Evolutionary conservation across 1,284 basidiomycete genomes (phyloP), one percentile per base, ranked within the genome.

Genomic region (Cryptococcus hybrid): DNA sequence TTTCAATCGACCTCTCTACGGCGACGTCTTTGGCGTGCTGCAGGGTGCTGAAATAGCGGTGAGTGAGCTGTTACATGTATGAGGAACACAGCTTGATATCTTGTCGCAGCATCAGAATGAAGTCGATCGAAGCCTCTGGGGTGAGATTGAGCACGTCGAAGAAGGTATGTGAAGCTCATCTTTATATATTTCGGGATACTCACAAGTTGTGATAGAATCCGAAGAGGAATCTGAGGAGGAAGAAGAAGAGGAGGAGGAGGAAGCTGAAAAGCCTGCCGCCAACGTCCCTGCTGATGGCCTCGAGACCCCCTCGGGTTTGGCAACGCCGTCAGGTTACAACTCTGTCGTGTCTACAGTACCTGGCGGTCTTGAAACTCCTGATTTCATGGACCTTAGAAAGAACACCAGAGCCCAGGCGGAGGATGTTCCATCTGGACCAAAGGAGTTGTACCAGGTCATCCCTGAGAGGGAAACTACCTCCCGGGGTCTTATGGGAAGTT

Each of bases 301-400:
- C 90, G 47, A 18, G 90, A 94, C 97, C 94, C 13, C 94, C 0
- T 92, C 91, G 0, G 93, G 93, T 5, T 76, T 95, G 65, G 92
- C 90, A 69, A 96, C 93, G 37, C 93, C 93, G 0, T 94, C 91
- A 0, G 95, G 95, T 5, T 87, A 95, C 82, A 84, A 91, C 45
- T 92, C 90, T 54, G 92, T 97, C 46, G 88, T 94, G 3, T 96
- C 93, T 5, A 97, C 93, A 12, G 90, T 97, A 2, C 91, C 92
- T 9, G 92, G 91, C 18, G 95, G 95, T 0, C 82, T 99, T 60
- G 94, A 98, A 77, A 99, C 95, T 7, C 96, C 96, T 7, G 94
- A 95, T 76, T 98, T 97, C 80, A 80, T 98, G 76, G 93, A 99
- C 69, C 80, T 99, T 42, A 87, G 96, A 58, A 99, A 99, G 78